Conservation (phyloP, 2,329 filamentous ascomycete species). For the Macrophomina pseudophaseolina region DNA sequence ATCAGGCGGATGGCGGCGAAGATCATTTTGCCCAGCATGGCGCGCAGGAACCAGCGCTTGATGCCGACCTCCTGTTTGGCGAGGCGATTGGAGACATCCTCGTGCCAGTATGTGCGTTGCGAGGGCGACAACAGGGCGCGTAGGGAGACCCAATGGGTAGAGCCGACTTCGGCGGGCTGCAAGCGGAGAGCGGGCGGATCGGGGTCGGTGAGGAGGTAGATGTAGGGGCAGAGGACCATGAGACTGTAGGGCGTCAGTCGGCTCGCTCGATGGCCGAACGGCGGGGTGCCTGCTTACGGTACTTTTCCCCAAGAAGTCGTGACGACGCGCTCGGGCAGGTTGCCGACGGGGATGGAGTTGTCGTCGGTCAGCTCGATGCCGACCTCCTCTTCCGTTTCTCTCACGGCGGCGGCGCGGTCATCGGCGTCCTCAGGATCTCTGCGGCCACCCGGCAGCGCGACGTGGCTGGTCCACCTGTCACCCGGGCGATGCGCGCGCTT, state of each 20-base stretch:
- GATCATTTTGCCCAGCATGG: conserved; percentile 68
- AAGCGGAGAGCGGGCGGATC: conserved; percentile 62
- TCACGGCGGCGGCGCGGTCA: conserved; percentile 65
- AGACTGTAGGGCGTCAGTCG: conserved; percentile 50
- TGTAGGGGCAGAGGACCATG: conserved; percentile 72
- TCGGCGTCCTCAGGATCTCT: conserved; percentile 67
- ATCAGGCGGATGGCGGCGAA: conserved; percentile 68
- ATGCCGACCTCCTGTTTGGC: conserved; percentile 61
- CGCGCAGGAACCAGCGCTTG: conserved; percentile 59
- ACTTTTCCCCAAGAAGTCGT: conserved; percentile 70
- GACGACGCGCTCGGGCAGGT: conserved; percentile 69
- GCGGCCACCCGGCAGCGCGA: conserved; percentile 71
- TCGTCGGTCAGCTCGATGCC: conserved; percentile 62
- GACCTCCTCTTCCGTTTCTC: conserved; percentile 71
- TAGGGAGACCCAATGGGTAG: conserved; percentile 71
- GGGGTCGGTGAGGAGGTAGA: conserved; percentile 66
- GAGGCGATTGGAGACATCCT: conserved; percentile 68
- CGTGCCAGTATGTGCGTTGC: conserved; percentile 66
- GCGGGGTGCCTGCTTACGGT: conserved; percentile 53
- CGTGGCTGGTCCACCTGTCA: conserved; percentile 72
- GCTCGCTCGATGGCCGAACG: not conserved
- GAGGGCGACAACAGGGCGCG: conserved; percentile 64
- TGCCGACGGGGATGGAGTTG: conserved; percentile 58
- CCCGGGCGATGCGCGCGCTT: conserved; percentile 68
- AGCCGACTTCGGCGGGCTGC: conserved; percentile 72